Percentiles rank a stretch among this genome's conserved stretches.
phyloP scores from a whole-genome alignment of 345 rosid genomes.

The Erucastrum elatum region DNA sequence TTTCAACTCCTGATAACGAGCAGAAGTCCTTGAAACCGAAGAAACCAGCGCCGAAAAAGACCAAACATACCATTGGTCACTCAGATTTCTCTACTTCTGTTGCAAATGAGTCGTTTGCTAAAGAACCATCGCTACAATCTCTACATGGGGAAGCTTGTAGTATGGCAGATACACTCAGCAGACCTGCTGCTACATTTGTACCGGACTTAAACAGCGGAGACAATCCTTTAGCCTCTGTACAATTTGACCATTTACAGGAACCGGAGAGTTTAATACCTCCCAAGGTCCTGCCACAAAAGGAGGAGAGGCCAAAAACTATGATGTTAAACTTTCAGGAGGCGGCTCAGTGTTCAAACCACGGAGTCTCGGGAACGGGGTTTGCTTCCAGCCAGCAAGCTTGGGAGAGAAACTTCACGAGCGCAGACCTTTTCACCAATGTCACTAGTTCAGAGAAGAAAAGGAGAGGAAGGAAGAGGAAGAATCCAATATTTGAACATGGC shows the following conservation, averaged over 20 bases:
- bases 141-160: conserved; percentile 18
- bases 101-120: conserved; percentile 30
- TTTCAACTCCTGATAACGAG: conserved; percentile 45
- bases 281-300: conserved; percentile 27
- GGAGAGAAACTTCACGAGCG: conserved; percentile 4
- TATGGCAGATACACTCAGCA: conserved; percentile 22
- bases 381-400: too few species aligned
- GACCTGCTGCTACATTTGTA: conserved; percentile 40
- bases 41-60: conserved; percentile 3
- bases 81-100: conserved; percentile 19
- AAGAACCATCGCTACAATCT: conserved; percentile 29
- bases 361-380: too few species aligned
- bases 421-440: conserved; percentile 34
- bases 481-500: conserved; percentile 18
- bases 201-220: conserved; percentile 61
- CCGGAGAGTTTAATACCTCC: background rate
- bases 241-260: conserved; percentile 23
- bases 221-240: conserved; percentile 16
- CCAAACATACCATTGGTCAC: conserved; percentile 12
- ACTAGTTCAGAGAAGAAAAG: conserved; percentile 38
- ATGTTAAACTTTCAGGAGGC: conserved; percentile 46
- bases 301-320: conserved; percentile 31
- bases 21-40: conserved; percentile 22
- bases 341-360: conserved; percentile 36
- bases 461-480: conserved; percentile 57